A percentile compares a stretch with the other conserved stretches of the same genome.
These are phyloP conservation scores for Picea engelmannii DNA, from an alignment of 83 land plant genomes.

Conservation along the genomic window DNA sequence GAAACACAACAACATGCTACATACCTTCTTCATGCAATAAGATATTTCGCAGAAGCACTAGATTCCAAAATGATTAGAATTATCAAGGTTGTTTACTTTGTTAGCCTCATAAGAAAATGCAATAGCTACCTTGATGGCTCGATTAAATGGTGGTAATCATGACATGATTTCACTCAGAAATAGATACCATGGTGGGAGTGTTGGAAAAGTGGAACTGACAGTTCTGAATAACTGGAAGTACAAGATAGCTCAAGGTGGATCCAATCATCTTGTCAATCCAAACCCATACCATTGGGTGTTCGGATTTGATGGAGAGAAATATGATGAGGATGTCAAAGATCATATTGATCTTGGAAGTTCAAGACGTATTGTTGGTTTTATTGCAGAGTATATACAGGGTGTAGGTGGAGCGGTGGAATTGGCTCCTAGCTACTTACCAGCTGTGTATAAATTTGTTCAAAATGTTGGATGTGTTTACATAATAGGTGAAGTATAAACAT, in stretches of 20 bases:
- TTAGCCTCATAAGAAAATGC: too few relatives aligned
- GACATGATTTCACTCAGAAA: too few relatives aligned
- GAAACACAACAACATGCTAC: too few relatives aligned
- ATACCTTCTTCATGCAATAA: too few relatives aligned
- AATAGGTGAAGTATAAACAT: conserved; percentile 88
- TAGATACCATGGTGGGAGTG: too few relatives aligned
- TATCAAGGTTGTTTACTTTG: too few relatives aligned
- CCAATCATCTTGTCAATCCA: conserved; percentile 88
- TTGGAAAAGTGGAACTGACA: too few relatives aligned
- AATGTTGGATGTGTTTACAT: conserved; percentile 90
- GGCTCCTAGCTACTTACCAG: conserved; percentile 81
- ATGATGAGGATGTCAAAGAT: conserved; percentile 84
- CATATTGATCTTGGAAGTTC: conserved; percentile 73
- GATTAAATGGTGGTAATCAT: too few relatives aligned
- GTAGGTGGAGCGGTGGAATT: conserved; percentile 91
- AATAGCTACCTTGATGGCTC: too few relatives aligned
- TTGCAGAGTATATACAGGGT: conserved; percentile 91
- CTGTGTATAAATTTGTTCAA: conserved; percentile 63
- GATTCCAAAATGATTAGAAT: too few relatives aligned
- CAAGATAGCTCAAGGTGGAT: conserved; percentile 85
- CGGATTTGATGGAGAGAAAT: conserved; percentile 80
- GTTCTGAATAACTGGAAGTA: too few relatives aligned
- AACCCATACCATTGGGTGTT: conserved; percentile 75
- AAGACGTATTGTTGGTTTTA: conserved; percentile 78
- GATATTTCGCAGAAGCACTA: too few relatives aligned